phyloP scores from a whole-genome alignment of 495 filamentous ascomycete genomes.

The Penicillium dipodomyicola region DNA sequence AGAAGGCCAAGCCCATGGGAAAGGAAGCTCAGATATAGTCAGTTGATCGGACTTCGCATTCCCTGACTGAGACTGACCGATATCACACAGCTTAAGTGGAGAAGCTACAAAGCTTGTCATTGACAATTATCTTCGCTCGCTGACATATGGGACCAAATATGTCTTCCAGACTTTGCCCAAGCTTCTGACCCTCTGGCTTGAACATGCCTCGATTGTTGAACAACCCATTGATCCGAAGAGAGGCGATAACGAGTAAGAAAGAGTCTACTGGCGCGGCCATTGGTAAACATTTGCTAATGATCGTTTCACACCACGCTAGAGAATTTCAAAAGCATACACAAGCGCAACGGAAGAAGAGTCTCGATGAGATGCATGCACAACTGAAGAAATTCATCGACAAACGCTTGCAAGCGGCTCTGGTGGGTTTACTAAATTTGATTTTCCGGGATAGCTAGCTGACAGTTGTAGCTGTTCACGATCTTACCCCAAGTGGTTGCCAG shows the following conservation, averaged over 20 bases:
- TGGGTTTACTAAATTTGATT: conserved; percentile 15
- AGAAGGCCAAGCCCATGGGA: conserved; percentile 69
- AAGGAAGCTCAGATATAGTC: conserved; percentile 58
- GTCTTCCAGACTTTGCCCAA: conserved; percentile 90
- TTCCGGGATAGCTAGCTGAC: conserved; percentile 17
- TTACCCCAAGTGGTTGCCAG: conserved; percentile 89
- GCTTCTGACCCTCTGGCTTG: conserved; percentile 88
- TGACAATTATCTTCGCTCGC: conserved; percentile 85
- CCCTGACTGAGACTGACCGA: conserved; percentile 7
- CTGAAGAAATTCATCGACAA: conserved; percentile 66
- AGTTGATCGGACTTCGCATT: conserved; percentile 10
- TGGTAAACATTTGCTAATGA: conserved; percentile 5
- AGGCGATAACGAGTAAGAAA: conserved; percentile 54
- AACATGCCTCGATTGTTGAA: conserved; percentile 73
- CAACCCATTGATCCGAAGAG: conserved; percentile 65
- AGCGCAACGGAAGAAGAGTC: conserved; percentile 58
- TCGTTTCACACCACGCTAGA: conserved; percentile 20
- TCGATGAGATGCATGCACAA: conserved; percentile 68
- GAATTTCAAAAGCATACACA: conserved; percentile 57
- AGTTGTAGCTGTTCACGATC: conserved; percentile 72
- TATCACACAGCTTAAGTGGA: conserved; percentile 53
- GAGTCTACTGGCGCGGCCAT: conserved; percentile 9
- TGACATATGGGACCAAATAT: conserved; percentile 88
- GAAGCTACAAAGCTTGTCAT: conserved; percentile 86
- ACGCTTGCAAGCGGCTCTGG: conserved; percentile 75